These are phyloP conservation scores for Pistacia atlantica DNA, from an alignment of 345 rosid genomes.

Conservation along the genomic window DNA sequence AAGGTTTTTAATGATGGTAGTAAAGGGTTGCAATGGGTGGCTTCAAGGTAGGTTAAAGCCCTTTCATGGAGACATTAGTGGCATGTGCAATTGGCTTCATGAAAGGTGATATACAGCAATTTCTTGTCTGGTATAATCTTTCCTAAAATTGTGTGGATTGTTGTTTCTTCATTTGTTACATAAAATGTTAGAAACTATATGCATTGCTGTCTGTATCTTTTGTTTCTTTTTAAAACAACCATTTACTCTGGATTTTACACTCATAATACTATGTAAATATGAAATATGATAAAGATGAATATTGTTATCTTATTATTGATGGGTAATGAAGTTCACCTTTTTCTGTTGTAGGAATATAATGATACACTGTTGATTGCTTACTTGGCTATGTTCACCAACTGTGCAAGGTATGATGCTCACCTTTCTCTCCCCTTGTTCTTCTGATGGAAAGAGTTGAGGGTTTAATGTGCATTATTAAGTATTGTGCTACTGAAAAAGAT, in stretches of 20 bases:
- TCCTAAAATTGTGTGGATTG: neutral
- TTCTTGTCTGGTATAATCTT: neutral
- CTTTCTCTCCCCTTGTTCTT: neutral
- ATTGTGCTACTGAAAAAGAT: neutral
- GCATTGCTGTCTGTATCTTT: no score
- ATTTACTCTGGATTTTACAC: neutral
- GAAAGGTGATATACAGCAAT: neutral
- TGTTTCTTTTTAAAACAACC: no score
- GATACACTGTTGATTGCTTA: constrained; percentile 84
- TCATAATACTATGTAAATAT: neutral
- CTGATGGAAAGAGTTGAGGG: neutral
- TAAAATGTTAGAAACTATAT: neutral
- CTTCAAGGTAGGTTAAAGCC: neutral
- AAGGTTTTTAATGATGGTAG: neutral
- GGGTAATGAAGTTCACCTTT: neutral
- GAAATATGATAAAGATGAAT: neutral
- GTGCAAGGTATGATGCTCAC: constrained; percentile 64
- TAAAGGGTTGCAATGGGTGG: neutral
- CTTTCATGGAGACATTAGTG: neutral
- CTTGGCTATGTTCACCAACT: constrained; percentile 91
- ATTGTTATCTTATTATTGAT: neutral
- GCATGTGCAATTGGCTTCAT: neutral
- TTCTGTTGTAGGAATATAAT: constrained; percentile 72
- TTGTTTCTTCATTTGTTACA: neutral
- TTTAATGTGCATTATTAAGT: neutral